A percentile compares a stretch with the other conserved stretches of the same genome.
These are phyloP conservation scores for Paramecium biaurelia DNA, from an alignment of 73 alveolate species.

Conservation along the genomic window DNA sequence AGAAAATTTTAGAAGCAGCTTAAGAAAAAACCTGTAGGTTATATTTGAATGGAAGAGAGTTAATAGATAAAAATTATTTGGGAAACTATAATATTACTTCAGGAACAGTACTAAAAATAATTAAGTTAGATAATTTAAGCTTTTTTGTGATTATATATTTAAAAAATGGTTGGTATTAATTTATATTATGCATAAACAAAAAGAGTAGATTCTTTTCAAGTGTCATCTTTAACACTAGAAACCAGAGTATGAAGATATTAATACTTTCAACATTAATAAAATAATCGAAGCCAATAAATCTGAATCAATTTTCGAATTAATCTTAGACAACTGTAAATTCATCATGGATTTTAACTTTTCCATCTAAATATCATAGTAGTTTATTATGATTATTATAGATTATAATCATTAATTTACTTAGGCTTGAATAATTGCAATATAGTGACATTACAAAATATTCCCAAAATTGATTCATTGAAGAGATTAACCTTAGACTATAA, in stretches of 20 bases:
- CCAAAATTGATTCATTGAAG: background rate
- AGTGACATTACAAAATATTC: background rate
- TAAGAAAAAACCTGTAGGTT: background rate
- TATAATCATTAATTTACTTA: background rate
- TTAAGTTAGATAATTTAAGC: slow-evolving; percentile 29
- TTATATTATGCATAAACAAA: background rate
- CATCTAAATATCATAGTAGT: background rate
- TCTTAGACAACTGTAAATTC: background rate
- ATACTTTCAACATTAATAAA: background rate
- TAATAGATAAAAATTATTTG: background rate
- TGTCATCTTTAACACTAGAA: background rate
- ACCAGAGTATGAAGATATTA: background rate
- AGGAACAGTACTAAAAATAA: slow-evolving; percentile 1
- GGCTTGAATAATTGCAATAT: background rate
- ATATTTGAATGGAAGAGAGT: background rate
- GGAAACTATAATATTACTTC: background rate
- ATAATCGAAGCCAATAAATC: background rate
- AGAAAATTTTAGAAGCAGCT: background rate
- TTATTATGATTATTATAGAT: background rate
- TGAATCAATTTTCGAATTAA: background rate
- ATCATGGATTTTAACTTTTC: background rate
- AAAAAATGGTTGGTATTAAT: background rate
- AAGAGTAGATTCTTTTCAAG: background rate
- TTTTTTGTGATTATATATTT: slow-evolving; percentile 37
- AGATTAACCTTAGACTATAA: background rate